Evolutionary conservation across 164 flowering plant genomes (phyloP), one percentile per base, ranked within the genome.

Genomic region (Macadamia integrifolia): DNA sequence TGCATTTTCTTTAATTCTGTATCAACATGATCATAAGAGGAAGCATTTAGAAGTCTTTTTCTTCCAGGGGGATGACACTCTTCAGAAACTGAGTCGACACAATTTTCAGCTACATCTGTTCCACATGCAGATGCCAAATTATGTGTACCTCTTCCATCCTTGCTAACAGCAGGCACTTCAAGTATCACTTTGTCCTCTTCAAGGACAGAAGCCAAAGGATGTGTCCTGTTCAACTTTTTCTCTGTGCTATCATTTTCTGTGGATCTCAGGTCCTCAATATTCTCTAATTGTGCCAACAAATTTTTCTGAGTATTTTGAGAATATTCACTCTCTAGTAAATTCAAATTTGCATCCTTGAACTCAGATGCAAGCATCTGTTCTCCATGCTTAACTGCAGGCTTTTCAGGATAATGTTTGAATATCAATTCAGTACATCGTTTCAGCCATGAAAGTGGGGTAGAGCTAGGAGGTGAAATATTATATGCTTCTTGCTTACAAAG

Each of bases 391-490:
- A 61, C 7, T 2, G 65, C 62, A 28, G 64, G 15, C 46, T 72
- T 81, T 28, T 81, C 88, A 62, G 82, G 79, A 50, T 88, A 75
- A 68, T 50, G 63, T 72, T 74, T 86, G 71, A 87, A 87, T 56
- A 89, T 66, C 70, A 83, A 55, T 11, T 85, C 82, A 66, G 91
- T 77, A 72, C 88, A 90, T 8, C 86, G 78, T 75, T 79, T 87
- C 60, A 93, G 65, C 97, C 97, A 93, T 42, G 89, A 85, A 62
- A 86, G 67, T 68, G 85, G 88, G 75, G 85, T 68, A 70, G 83
- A 60, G 42, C 68, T 74, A 50, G 78, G 75, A 71, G 83, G 74
- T 69, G 87, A 75, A 52, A 69, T 61, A 69, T 65, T 63, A 64
- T 68, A 71, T 42, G 72, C 28, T 66, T 70, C 69, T 71, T 75